Evolutionary conservation across 345 rosid genomes (phyloP), one percentile per base, ranked within the genome.

Genomic region (Clarkia xantiana): DNA sequence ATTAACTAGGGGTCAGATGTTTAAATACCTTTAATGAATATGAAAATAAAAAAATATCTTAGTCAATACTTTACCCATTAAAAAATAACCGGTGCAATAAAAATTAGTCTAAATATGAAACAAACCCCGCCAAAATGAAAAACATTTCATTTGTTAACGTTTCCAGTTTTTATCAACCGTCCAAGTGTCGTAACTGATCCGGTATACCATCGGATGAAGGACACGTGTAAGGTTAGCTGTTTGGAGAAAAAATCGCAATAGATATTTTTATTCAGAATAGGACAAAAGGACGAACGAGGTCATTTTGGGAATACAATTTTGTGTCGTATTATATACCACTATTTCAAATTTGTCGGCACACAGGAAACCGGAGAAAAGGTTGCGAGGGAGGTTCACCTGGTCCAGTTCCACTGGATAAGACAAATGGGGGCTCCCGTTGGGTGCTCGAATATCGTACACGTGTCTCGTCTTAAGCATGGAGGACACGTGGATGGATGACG

Each of bases 401-500:
- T 40, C 53, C 18, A 10, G 18, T 49, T 49, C 53, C 18, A 13
- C 19, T 39, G 19, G n/a, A 49, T 18, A 9, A n/a, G 42, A 49
- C 41, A 34, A 49, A 49, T 6, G 2, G 19, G 13, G 4, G 13
- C 38, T 12, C 11, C 41, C 16, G 34, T 14, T 47, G 4, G 12
- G 20, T 11, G 3, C 42, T 48, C 40, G 17, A 6, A 14, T 18
- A 49, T 49, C 4, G 14, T 19, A 49, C 53, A 34, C 53, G 53
- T 49, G 53, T 34, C 13, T 12, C 18, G 7, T 6, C 11, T 1
- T 13, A 23, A 13, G 1, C 11, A 3, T 2, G 18, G 10, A 6
- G 3, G 52, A 14, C 51, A 47, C 51, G 51, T 47, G 51, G 51
- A 6, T 47, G 50, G 50, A 15, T 18, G 22, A 18, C 25, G 20